Evolutionary conservation across 2,329 filamentous ascomycete species (phyloP).

Genomic region (Macrophomina tecta): DNA sequence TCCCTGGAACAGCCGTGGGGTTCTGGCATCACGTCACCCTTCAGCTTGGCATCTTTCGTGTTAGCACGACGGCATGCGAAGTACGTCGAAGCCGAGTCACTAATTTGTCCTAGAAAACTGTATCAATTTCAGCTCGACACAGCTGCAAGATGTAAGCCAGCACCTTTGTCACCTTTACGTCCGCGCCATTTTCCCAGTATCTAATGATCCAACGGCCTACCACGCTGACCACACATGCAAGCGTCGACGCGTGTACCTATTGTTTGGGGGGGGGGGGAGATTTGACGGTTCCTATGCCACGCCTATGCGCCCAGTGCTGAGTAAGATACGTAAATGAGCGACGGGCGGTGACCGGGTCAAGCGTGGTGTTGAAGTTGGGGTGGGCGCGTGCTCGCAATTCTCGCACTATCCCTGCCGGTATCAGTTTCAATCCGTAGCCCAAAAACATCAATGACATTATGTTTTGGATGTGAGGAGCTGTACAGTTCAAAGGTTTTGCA

Average conservation of each 20-base stretch:
- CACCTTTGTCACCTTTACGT: background rate
- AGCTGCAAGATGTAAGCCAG: conserved; percentile 34
- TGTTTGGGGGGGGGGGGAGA: no score
- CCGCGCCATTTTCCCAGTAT: no score
- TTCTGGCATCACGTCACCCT: conserved; percentile 35
- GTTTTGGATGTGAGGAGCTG: conserved; percentile 35
- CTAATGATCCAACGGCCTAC: no score
- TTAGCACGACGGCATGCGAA: conserved; percentile 39
- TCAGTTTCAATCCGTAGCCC: conserved; percentile 35
- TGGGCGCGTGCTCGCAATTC: background rate
- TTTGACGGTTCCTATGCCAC: no score
- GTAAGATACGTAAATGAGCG: no score
- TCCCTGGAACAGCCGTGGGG: conserved; percentile 41
- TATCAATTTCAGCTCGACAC: conserved; percentile 31
- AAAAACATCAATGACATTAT: conserved; percentile 34
- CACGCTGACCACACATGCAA: no score
- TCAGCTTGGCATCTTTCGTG: conserved; percentile 43
- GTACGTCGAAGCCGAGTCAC: conserved; percentile 41
- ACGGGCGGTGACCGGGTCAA: background rate
- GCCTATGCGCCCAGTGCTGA: no score
- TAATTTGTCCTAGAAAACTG: conserved; percentile 39
- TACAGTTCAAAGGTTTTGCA: background rate
- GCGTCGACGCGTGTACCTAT: no score
- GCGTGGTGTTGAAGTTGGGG: background rate
- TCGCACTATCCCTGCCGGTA: no score